These are phyloP conservation scores for Akanthomyces dipterigenus DNA, from an alignment of 2,329 filamentous ascomycete genomes.

Conservation along the genomic window DNA sequence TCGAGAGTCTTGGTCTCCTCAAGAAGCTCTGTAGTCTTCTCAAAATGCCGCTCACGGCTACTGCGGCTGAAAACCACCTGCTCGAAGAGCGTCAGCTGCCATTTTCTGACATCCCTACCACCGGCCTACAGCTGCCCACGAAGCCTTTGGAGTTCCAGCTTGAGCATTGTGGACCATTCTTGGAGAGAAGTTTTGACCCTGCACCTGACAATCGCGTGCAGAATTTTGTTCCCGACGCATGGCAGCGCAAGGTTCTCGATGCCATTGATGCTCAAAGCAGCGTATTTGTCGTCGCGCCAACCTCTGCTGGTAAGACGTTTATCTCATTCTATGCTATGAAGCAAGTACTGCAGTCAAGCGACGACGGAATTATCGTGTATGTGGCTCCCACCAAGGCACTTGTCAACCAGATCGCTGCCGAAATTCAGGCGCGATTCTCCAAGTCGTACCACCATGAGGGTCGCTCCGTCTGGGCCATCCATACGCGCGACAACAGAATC, in stretches of 20 bases:
- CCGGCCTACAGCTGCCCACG: conserved; percentile 7
- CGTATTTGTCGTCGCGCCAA: conserved; percentile 69
- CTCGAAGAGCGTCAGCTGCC: background rate
- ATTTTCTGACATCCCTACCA: background rate
- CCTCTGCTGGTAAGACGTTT: conserved; percentile 75
- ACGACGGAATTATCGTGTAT: conserved; percentile 68
- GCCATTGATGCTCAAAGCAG: conserved; percentile 64
- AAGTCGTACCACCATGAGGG: conserved; percentile 56
- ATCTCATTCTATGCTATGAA: conserved; percentile 83
- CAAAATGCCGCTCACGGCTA: conserved; percentile 9
- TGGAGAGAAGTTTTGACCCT: conserved; percentile 68
- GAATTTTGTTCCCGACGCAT: conserved; percentile 65
- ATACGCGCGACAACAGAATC: conserved; percentile 68
- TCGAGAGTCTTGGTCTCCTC: conserved; percentile 11
- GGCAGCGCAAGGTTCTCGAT: conserved; percentile 69
- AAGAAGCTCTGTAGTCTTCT: conserved; percentile 13
- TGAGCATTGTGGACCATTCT: conserved; percentile 61
- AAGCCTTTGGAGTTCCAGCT: conserved; percentile 53
- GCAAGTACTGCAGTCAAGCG: conserved; percentile 59
- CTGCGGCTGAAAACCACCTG: background rate
- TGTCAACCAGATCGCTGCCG: conserved; percentile 77
- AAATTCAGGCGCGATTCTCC: conserved; percentile 66
- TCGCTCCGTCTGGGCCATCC: conserved; percentile 71
- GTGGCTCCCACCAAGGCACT: conserved; percentile 77
- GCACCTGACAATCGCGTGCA: conserved; percentile 58